Evolutionary conservation across 2,329 filamentous ascomycete genomes (phyloP).

Genomic region (Arthrocladium fulminans): DNA sequence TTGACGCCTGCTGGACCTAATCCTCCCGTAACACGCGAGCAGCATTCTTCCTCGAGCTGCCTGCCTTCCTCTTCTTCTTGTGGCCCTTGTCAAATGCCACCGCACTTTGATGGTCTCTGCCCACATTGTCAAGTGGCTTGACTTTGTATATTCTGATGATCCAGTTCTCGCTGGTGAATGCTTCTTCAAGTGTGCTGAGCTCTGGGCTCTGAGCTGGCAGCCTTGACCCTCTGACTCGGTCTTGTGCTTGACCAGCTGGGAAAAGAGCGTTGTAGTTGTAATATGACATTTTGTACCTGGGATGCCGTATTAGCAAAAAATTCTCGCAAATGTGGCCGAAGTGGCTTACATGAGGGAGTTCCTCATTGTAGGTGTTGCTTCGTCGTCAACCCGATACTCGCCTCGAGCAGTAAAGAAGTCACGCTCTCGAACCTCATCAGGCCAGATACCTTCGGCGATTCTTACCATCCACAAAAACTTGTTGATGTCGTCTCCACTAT

Average conservation of each 20-base stretch:
- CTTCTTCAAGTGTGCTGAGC: constrained; percentile 85
- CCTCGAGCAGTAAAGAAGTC: constrained; percentile 90
- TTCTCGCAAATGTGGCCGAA: not conserved
- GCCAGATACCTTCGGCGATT: constrained; percentile 98
- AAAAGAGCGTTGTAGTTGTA: constrained; percentile 93
- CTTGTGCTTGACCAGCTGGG: constrained; percentile 78
- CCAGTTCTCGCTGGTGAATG: constrained; percentile 99
- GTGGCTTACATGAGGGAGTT: constrained; percentile 90
- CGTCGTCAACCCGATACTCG: constrained; percentile 90
- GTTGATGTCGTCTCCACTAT: constrained; percentile 98
- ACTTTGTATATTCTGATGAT: constrained; percentile 99
- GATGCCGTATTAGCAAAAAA: constrained; percentile 9
- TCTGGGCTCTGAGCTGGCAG: constrained; percentile 78
- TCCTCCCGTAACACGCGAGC: constrained; percentile 37
- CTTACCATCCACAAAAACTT: constrained; percentile 99
- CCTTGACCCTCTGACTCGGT: constrained; percentile 74
- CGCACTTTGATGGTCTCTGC: constrained; percentile 68
- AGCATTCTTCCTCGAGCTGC: constrained; percentile 30
- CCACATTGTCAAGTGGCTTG: constrained; percentile 95
- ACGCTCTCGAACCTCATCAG: constrained; percentile 95
- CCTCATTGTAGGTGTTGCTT: constrained; percentile 93
- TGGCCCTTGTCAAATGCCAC: constrained; percentile 44
- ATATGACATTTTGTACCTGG: constrained; percentile 99
- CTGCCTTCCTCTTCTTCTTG: constrained; percentile 43
- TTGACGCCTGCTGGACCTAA: constrained; percentile 17